Evolutionary conservation across 1,284 basidiomycete genomes (phyloP).

Genomic region (Apiotrichum porosum): DNA sequence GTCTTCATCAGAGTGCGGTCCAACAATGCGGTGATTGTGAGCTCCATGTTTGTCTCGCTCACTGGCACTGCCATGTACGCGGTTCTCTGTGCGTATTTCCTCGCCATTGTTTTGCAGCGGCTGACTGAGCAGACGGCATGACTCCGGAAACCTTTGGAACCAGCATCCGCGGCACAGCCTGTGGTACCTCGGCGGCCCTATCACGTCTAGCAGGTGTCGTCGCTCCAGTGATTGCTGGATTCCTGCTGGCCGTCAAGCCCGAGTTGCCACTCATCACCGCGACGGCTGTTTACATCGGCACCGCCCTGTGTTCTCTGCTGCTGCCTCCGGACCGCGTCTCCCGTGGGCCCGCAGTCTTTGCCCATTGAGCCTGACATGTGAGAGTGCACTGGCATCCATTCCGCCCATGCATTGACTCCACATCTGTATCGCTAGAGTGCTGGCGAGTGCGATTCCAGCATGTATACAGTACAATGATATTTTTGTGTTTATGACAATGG

Average conservation of each 20-base stretch:
- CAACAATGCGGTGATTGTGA: conserved; percentile 64
- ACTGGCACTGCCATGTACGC: conserved; percentile 88
- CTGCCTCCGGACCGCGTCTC: conserved; percentile 45
- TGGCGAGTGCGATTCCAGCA: too few species aligned
- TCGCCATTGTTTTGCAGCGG: conserved; percentile 16
- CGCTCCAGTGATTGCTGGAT: conserved; percentile 77
- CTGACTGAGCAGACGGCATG: conserved; percentile 56
- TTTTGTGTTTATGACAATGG: too few species aligned
- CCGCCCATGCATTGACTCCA: neutral
- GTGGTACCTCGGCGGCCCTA: conserved; percentile 82
- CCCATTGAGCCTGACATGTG: too few species aligned
- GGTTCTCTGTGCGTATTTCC: conserved; percentile 75
- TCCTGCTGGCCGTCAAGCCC: conserved; percentile 65
- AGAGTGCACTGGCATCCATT: too few species aligned
- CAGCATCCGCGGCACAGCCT: conserved; percentile 78
- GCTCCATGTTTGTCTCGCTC: conserved; percentile 73
- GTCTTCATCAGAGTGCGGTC: conserved; percentile 64
- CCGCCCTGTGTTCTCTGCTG: conserved; percentile 63
- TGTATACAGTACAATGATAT: too few species aligned
- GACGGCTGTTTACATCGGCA: conserved; percentile 63
- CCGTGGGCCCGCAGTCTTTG: neutral
- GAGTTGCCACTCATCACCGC: conserved; percentile 76
- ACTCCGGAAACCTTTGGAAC: conserved; percentile 86
- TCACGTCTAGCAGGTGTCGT: conserved; percentile 89
- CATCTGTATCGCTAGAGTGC: too few species aligned